phyloP scores from a whole-genome alignment of 192 early-diverging fungal species.

The Oehlia diaphana region DNA sequence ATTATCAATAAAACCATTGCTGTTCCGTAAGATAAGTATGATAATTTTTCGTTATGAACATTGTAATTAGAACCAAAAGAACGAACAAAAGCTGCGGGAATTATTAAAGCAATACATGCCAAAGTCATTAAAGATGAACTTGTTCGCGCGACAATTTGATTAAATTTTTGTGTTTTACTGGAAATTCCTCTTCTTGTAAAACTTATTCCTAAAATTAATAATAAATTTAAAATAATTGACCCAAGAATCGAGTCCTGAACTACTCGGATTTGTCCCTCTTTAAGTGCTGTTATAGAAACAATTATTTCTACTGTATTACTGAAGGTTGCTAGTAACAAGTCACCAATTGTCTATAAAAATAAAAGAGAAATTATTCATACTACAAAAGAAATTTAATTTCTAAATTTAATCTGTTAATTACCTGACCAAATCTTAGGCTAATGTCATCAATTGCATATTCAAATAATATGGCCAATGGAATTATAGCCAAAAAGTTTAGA shows the following conservation, averaged over 20 bases:
- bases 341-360: conserved; percentile 28
- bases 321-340: conserved; percentile 72
- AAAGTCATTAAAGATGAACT: conserved; percentile 67
- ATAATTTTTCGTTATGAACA: conserved; percentile 26
- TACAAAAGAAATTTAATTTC: too few relatives aligned
- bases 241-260: conserved; percentile 89
- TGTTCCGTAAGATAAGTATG: conserved; percentile 63
- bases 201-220: conserved; percentile 81
- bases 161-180: conserved; percentile 70
- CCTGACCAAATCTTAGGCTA: conserved; percentile 53
- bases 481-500: conserved; percentile 88
- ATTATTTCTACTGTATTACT: conserved; percentile 89
- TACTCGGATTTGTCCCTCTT: conserved; percentile 71
- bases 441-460: conserved; percentile 41
- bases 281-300: conserved; percentile 80
- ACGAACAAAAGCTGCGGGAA: conserved; percentile 62
- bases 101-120: conserved; percentile 61
- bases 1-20: conserved; percentile 70
- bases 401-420: background rate
- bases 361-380: background rate
- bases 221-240: conserved; percentile 85
- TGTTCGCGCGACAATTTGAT: conserved; percentile 68
- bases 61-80: conserved; percentile 30
- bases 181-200: conserved; percentile 83
- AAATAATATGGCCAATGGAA: conserved; percentile 82